Percentiles rank a stretch among this genome's conserved stretches.
Conservation (phyloP, 2,329 filamentous ascomycete species). For the Penicillium sp. region DNA sequence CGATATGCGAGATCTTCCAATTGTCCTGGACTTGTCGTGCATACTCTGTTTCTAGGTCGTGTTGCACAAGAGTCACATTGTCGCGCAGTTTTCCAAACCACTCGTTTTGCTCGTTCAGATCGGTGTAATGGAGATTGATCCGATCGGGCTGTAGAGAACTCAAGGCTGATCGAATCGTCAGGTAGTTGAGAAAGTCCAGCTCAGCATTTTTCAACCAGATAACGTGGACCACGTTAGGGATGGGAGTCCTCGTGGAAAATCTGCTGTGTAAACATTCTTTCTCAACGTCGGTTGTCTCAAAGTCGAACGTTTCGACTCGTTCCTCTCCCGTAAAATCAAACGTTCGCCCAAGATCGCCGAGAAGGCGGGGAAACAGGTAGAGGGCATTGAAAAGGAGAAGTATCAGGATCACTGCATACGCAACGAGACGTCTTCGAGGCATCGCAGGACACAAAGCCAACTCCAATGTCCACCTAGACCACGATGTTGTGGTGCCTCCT, state of each 20-base stretch:
- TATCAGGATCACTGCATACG: not conserved
- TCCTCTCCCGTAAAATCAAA: not conserved
- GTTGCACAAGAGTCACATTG: constrained; percentile 40
- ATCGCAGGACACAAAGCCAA: not conserved
- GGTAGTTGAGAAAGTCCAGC: constrained; percentile 44
- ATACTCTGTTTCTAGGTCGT: constrained; percentile 37
- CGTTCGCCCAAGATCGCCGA: not conserved
- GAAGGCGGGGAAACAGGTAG: not conserved
- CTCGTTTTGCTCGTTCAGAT: constrained; percentile 41
- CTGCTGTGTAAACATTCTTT: constrained; percentile 4
- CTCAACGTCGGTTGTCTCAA: constrained; percentile 1
- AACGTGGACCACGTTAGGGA: constrained; percentile 45
- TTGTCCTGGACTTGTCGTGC: constrained; percentile 27
- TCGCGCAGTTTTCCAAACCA: constrained; percentile 41
- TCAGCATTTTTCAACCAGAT: constrained; percentile 43
- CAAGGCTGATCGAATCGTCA: constrained; percentile 42
- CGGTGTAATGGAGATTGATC: constrained; percentile 44
- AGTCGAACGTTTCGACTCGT: constrained; percentile 9
- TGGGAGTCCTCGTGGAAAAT: constrained; percentile 23
- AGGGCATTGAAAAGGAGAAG: not conserved
- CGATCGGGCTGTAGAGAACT: constrained; percentile 41
- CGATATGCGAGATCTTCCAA: constrained; percentile 26
- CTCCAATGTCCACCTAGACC: not conserved
- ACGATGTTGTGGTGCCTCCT: no score
- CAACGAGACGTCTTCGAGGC: not conserved